phyloP scores from a whole-genome alignment of 176 grass and related monocot species.

The Juncus effusus region DNA sequence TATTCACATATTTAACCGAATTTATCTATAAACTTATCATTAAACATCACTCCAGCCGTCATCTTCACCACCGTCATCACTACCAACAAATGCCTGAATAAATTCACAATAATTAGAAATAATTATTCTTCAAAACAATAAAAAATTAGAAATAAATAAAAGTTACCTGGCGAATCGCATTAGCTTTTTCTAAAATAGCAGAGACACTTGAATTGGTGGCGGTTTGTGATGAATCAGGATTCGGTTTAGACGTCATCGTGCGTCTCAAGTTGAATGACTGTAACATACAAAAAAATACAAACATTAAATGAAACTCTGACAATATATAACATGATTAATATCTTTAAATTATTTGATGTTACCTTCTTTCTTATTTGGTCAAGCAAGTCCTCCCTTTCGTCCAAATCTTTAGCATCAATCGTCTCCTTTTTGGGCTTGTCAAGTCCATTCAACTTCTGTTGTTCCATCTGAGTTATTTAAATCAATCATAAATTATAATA shows the following conservation, averaged over 20 bases:
- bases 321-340: not conserved
- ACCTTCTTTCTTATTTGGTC: conserved; percentile 98
- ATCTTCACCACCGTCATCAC: conserved; percentile 90
- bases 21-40: conserved; percentile 45
- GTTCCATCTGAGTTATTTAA: conserved; percentile 42
- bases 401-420: conserved; percentile 39
- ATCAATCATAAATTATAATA: conserved; percentile 15
- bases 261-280: conserved; percentile 90
- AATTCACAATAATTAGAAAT: conserved; percentile 34
- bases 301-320: not conserved
- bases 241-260: conserved; percentile 52
- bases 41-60: conserved; percentile 94
- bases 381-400: conserved; percentile 83
- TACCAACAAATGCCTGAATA: conserved; percentile 77
- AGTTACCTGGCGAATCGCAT: conserved; percentile 90
- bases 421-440: conserved; percentile 45
- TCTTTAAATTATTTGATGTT: conserved; percentile 10
- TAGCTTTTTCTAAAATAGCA: conserved; percentile 94
- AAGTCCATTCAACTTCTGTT: conserved; percentile 56
- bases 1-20: conserved; percentile 74
- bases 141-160: conserved; percentile 13
- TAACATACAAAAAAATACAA: conserved; percentile 13
- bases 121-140: not conserved
- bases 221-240: conserved; percentile 36
- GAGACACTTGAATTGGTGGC: conserved; percentile 57